Evolutionary conservation across 208 protist genomes (phyloP).

Genomic region (Blastocrithidia nonstop): DNA sequence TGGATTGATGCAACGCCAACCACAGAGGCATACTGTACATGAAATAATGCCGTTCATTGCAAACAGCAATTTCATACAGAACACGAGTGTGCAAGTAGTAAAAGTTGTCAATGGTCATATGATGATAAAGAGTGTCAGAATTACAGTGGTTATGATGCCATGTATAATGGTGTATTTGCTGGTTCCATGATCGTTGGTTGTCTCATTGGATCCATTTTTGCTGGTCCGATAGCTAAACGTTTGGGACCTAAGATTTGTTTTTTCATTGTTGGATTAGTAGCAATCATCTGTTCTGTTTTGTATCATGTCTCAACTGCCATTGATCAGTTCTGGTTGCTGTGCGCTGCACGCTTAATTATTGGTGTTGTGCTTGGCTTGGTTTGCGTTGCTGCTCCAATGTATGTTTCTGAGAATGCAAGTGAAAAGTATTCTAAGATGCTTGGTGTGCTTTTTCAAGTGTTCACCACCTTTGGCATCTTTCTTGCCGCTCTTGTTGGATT

Average conservation of each 20-base stretch:
- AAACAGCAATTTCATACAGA: background rate
- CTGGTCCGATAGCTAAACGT: conserved; percentile 15
- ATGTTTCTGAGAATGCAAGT: conserved; percentile 45
- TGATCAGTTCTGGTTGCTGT: conserved; percentile 55
- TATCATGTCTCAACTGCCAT: conserved; percentile 30
- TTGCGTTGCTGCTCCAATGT: conserved; percentile 51
- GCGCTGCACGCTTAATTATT: conserved; percentile 47
- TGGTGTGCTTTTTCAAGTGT: conserved; percentile 67
- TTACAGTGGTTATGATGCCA: conserved; percentile 26
- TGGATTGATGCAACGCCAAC: conserved; percentile 14
- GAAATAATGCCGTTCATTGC: conserved; percentile 10
- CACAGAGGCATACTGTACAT: conserved; percentile 15
- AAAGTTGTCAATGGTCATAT: conserved; percentile 38
- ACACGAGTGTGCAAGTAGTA: conserved; percentile 10
- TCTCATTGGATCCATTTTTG: conserved; percentile 58
- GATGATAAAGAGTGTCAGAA: conserved; percentile 22
- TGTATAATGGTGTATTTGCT: conserved; percentile 64
- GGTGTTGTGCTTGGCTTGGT: conserved; percentile 52
- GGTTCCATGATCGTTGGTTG: conserved; percentile 72
- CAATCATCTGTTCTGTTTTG: conserved; percentile 31
- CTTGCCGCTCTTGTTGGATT: conserved; percentile 46
- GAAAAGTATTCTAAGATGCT: conserved; percentile 30
- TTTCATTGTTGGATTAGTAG: conserved; percentile 28
- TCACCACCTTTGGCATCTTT: conserved; percentile 73
- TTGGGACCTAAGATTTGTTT: conserved; percentile 46